Conservation (phyloP, 352 stramenopile genomes). For the Phytophthora boehmeriae region DNA sequence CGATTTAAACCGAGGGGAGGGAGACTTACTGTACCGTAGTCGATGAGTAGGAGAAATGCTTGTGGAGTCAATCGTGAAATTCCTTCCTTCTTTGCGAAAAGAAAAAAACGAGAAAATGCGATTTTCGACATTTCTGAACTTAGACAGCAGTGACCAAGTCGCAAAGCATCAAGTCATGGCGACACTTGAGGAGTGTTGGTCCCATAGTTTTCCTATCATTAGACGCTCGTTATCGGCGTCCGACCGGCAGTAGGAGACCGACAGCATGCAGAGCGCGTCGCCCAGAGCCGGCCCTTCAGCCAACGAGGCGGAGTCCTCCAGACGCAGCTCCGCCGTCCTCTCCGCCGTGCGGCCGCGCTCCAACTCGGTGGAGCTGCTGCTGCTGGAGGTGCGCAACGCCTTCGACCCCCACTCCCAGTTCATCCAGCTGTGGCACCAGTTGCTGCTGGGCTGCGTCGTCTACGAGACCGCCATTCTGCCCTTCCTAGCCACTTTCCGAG, state of each 20-base stretch:
- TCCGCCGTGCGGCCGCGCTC: slow-evolving; percentile 46
- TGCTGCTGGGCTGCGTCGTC: slow-evolving; percentile 53
- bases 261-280: too few relatives aligned
- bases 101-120: too few relatives aligned
- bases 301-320: not conserved
- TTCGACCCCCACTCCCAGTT: slow-evolving; percentile 62
- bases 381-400: slow-evolving; percentile 53
- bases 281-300: too few relatives aligned
- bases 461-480: slow-evolving; percentile 65
- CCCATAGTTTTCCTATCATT: not conserved
- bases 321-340: slow-evolving; percentile 23
- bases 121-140: too few relatives aligned
- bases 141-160: too few relatives aligned
- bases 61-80: too few relatives aligned
- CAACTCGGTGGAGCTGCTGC: slow-evolving; percentile 57
- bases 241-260: too few relatives aligned
- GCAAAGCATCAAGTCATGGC: too few relatives aligned
- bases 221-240: not conserved
- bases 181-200: too few relatives aligned
- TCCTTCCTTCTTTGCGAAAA: too few relatives aligned
- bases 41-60: too few relatives aligned
- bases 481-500: slow-evolving; percentile 53
- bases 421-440: slow-evolving; percentile 65
- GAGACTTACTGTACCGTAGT: too few relatives aligned
- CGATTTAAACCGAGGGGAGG: not conserved